Base-by-base conservation (phyloP, 139 green algal genomes). In the Dunaliella sp. region DNA sequence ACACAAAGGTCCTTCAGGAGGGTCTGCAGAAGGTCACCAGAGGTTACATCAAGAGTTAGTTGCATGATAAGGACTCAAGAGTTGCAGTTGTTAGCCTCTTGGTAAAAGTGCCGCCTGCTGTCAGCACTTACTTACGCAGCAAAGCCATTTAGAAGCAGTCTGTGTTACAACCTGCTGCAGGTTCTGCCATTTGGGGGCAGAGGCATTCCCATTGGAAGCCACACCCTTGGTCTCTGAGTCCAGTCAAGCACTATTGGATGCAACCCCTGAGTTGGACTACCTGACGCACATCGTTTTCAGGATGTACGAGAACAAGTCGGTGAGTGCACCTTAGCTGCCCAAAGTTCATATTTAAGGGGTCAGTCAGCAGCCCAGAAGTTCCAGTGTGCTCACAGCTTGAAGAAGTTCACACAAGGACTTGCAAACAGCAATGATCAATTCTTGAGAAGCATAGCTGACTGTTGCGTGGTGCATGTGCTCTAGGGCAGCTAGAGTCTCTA, bases 211-310 rank as follows among this genome's bases (percentile, higher is more conserved):
- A n/a, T n/a, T n/a, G n/a, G n/a, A n/a, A n/a, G 35, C 33, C 12
- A 3, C 78, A n/a, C 36, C 84, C 30, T 75, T 93, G 80, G 78
- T 92, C 24, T 82, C 78, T 26, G 65, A 92, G 24, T 83, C 92
- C 36, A 92, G 85, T 0, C 89, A 93, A 80, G 38, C 72, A 0
- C 65, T 91, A 81, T 85, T 98, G 84, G 89, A 92, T 0, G 85
- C 91, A 21, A 94, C 90, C 26, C 88, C 90, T 0, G 96, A 98
- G 90, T 91, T 98, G 77, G 97, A 99, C 90, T 99, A 99, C 92
- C 91, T 99, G 48, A 99, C 97, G 1, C 96, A 89, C 81, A 84
- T 89, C 37, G 86, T 86, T 12, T 82, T 86, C 73, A 91, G 96
- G 75, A 98, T 99, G 95, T 89, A 89, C 74, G 86, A 89, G 86